Conservation (phyloP, 2,329 filamentous ascomycete genomes). For the Aspergillus brasiliensis region DNA sequence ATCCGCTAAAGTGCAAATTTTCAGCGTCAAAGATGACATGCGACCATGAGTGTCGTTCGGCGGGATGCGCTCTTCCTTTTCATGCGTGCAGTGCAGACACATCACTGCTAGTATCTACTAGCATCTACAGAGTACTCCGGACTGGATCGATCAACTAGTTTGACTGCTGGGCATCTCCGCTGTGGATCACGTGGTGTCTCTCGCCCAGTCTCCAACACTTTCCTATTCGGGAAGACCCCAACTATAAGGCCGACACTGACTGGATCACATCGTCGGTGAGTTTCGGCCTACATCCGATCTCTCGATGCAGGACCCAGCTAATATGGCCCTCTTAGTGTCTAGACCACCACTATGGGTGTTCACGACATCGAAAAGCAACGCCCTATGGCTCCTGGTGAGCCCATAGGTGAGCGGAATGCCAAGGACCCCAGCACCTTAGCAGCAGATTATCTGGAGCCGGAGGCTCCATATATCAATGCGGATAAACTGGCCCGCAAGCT, state of each 20-base stretch:
- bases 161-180: background rate
- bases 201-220: background rate
- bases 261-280: background rate
- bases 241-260: background rate
- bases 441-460: slow-evolving; percentile 13
- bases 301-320: background rate
- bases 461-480: slow-evolving; percentile 30
- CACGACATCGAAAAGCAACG: slow-evolving; percentile 31
- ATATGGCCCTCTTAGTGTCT: background rate
- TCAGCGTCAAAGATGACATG: background rate
- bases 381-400: background rate
- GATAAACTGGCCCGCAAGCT: slow-evolving; percentile 59
- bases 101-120: background rate
- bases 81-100: background rate
- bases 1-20: slow-evolving; percentile 20
- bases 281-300: background rate
- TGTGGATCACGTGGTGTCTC: background rate
- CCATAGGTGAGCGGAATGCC: background rate
- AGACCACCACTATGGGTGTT: slow-evolving; percentile 14
- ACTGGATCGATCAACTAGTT: background rate
- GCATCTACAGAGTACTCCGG: too few relatives aligned
- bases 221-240: background rate
- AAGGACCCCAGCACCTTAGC: slow-evolving; percentile 18
- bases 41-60: background rate
- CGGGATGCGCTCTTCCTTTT: background rate